Conservation (phyloP, 148 eudicot species). For the Rhododendron henanense region DNA sequence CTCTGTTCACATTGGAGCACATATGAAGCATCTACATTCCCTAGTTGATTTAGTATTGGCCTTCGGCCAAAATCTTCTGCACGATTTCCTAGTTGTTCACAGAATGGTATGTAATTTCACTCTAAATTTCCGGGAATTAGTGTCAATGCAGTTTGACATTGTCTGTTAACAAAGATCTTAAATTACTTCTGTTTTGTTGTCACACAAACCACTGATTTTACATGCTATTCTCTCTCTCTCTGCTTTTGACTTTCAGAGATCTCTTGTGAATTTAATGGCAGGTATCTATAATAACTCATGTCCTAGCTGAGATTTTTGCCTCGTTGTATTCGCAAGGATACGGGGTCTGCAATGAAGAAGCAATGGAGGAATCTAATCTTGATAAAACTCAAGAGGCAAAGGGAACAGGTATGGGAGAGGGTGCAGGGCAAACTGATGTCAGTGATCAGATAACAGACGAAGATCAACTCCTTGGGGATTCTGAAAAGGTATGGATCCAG, state of each 20-base stretch:
- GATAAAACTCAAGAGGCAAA: slow-evolving; percentile 55
- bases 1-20: slow-evolving; percentile 28
- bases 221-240: background rate
- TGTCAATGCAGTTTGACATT: background rate
- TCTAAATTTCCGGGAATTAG: background rate
- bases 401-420: slow-evolving; percentile 98
- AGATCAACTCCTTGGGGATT: slow-evolving; percentile 79
- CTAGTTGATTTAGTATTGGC: slow-evolving; percentile 45
- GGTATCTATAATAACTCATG: slow-evolving; percentile 65
- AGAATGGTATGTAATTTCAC: slow-evolving; percentile 48
- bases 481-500: slow-evolving; percentile 50
- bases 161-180: background rate
- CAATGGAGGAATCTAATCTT: slow-evolving; percentile 32
- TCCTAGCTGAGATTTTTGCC: slow-evolving; percentile 63
- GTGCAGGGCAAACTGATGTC: slow-evolving; percentile 71
- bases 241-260: no score
- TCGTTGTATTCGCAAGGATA: slow-evolving; percentile 75
- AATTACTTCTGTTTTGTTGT: background rate
- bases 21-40: slow-evolving; percentile 40
- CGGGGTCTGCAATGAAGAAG: slow-evolving; percentile 59
- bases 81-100: slow-evolving; percentile 64
- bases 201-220: background rate
- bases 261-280: slow-evolving; percentile 22
- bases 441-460: slow-evolving; percentile 85
- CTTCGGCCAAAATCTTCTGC: slow-evolving; percentile 62